Percentiles rank a stretch among this genome's conserved stretches.
Conservation (phyloP, 805 yeast genomes). For the Suhomyces tanzawaensis region DNA sequence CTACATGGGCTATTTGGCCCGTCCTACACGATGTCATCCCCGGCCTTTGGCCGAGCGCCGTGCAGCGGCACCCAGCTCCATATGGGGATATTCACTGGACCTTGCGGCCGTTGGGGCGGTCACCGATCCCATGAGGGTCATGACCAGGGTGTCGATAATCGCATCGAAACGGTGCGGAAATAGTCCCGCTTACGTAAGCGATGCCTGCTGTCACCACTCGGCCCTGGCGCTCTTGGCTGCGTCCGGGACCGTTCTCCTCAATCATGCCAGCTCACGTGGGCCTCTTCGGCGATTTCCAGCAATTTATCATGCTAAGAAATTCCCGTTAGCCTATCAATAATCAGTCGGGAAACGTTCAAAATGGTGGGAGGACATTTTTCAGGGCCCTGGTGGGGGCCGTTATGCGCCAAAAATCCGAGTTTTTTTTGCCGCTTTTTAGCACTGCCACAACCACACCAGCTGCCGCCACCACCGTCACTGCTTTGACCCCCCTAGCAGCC, state of each 20-base stretch:
- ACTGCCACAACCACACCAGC: background rate
- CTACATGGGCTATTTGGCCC: too few species aligned
- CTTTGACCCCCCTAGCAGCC: too few species aligned
- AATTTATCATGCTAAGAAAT: background rate
- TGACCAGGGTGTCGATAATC: too few species aligned
- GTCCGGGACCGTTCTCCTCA: too few species aligned
- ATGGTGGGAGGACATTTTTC: background rate
- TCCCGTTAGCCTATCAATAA: too few species aligned
- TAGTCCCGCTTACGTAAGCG: background rate
- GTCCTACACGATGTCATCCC: slow-evolving; percentile 20
- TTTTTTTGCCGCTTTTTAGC: background rate
- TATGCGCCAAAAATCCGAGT: background rate
- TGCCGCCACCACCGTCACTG: background rate
- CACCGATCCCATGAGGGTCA: background rate
- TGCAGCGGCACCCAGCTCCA: slow-evolving; percentile 16
- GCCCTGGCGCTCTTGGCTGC: background rate
- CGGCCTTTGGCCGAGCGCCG: slow-evolving; percentile 22
- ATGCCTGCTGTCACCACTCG: background rate
- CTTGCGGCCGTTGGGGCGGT: too few species aligned
- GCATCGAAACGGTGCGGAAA: background rate
- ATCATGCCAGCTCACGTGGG: background rate
- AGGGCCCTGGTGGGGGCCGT: background rate
- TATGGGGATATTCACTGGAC: slow-evolving; percentile 7
- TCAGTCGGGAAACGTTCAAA: background rate
- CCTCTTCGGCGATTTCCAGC: background rate